Evolutionary conservation across 345 rosid genomes (phyloP).

Genomic region (Camelina hispida): DNA sequence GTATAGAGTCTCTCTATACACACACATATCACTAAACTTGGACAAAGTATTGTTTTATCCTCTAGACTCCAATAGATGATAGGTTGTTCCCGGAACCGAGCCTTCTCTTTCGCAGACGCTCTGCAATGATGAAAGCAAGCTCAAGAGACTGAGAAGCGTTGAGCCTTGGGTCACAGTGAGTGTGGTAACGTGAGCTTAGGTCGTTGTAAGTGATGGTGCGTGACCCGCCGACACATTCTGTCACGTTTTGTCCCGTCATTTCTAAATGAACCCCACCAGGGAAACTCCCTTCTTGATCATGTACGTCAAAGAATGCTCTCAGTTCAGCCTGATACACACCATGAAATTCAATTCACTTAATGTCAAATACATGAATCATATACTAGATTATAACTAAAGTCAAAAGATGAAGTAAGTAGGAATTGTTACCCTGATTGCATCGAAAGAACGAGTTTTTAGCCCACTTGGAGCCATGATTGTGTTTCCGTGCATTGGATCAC

Average conservation of each 20-base stretch:
- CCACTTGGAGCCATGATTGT: conserved; percentile 71
- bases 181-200: conserved; percentile 61
- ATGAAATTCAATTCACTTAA: conserved; percentile 4
- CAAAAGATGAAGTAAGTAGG: not conserved
- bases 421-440: conserved; percentile 54
- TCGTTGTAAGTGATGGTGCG: conserved; percentile 60
- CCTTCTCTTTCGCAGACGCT: conserved; percentile 53
- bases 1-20: conserved; percentile 30
- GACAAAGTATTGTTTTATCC: conserved; percentile 7
- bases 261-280: conserved; percentile 66
- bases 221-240: conserved; percentile 65
- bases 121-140: conserved; percentile 61
- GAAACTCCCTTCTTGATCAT: conserved; percentile 66
- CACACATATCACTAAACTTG: not conserved
- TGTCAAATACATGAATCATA: not conserved
- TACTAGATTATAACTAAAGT: not conserved
- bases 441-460: conserved; percentile 65
- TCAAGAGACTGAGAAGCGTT: conserved; percentile 67
- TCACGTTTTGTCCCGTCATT: conserved; percentile 70
- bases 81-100: conserved; percentile 33
- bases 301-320: conserved; percentile 67
- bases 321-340: conserved; percentile 51
- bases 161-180: conserved; percentile 61
- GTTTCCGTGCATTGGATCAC: conserved; percentile 78
- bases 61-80: conserved; percentile 40